Percentiles rank a stretch among this genome's conserved stretches.
phyloP scores from a whole-genome alignment of 1,284 basidiomycete species.

The Apiotrichum mycotoxinovorans region DNA sequence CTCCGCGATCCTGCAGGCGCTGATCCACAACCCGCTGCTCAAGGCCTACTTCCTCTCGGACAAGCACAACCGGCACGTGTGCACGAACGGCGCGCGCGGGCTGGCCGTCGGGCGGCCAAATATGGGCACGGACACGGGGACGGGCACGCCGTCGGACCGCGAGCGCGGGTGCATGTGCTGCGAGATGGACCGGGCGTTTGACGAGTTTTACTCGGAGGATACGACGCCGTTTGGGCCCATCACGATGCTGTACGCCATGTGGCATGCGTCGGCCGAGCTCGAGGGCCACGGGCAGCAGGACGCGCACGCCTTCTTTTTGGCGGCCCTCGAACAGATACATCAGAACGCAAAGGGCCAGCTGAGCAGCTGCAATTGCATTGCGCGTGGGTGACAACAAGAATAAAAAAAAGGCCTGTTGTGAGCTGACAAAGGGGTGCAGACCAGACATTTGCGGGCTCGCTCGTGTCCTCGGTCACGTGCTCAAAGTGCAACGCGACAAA shows the following conservation, averaged over 20 bases:
- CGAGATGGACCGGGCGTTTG: constrained; percentile 89
- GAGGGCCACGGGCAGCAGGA: constrained; percentile 85
- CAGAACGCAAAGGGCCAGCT: constrained; percentile 62
- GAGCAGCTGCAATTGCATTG: constrained; percentile 74
- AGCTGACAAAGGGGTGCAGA: constrained; percentile 49
- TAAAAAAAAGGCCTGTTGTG: too few relatives aligned
- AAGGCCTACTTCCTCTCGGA: constrained; percentile 88
- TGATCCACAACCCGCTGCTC: constrained; percentile 86
- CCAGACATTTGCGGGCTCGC: constrained; percentile 78
- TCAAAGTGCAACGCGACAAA: constrained; percentile 69
- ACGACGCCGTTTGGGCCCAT: constrained; percentile 74
- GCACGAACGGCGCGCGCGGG: constrained; percentile 32
- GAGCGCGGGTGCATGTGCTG: constrained; percentile 79
- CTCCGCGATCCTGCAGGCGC: constrained; percentile 87
- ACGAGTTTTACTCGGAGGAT: constrained; percentile 74
- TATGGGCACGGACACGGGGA: constrained; percentile 8
- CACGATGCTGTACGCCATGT: constrained; percentile 78
- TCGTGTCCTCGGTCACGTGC: constrained; percentile 87
- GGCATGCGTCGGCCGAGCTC: constrained; percentile 77
- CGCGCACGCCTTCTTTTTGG: constrained; percentile 64
- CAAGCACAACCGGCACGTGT: constrained; percentile 46
- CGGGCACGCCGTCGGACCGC: constrained; percentile 28
- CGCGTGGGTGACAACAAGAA: constrained; percentile 53
- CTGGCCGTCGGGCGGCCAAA: constrained; percentile 34
- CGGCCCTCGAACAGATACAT: constrained; percentile 78